These are phyloP conservation scores for Cladobotryum protrusum DNA, from an alignment of 2,329 filamentous ascomycete species.

Conservation along the genomic window DNA sequence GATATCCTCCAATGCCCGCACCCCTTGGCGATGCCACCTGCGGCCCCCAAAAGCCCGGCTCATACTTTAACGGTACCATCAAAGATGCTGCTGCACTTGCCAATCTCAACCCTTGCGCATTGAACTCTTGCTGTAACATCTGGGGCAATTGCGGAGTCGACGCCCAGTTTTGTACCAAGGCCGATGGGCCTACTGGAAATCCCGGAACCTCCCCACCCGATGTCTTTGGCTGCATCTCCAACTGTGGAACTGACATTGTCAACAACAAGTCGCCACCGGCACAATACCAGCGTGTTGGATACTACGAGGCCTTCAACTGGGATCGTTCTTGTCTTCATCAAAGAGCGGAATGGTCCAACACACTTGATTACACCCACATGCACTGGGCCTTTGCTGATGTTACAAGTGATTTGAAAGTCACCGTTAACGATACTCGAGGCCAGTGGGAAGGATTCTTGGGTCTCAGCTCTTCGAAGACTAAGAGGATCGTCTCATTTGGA, in stretches of 20 bases:
- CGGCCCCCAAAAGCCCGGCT: conserved; percentile 19
- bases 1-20: conserved; percentile 18
- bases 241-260: conserved; percentile 19
- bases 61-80: conserved; percentile 11
- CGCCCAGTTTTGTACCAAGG: conserved; percentile 28
- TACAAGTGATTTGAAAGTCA: conserved; percentile 12
- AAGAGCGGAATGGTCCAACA: conserved; percentile 15
- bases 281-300: conserved; percentile 15
- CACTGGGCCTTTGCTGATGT: conserved; percentile 27
- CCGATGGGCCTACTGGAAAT: neutral
- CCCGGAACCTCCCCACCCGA: conserved; percentile 4
- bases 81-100: conserved; percentile 11
- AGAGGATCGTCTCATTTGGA: conserved; percentile 24
- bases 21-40: conserved; percentile 16
- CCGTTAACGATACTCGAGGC: conserved; percentile 16
- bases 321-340: conserved; percentile 10
- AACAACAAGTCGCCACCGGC: conserved; percentile 5
- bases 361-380: conserved; percentile 17
- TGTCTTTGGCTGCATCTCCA: conserved; percentile 15
- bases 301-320: conserved; percentile 16
- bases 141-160: conserved; percentile 38
- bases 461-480: conserved; percentile 15
- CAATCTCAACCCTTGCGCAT: conserved; percentile 23
- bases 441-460: conserved; percentile 21
- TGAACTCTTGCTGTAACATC: conserved; percentile 26